phyloP scores from a whole-genome alignment of 2,329 filamentous ascomycete species.

The Paecilomyces formosus region DNA sequence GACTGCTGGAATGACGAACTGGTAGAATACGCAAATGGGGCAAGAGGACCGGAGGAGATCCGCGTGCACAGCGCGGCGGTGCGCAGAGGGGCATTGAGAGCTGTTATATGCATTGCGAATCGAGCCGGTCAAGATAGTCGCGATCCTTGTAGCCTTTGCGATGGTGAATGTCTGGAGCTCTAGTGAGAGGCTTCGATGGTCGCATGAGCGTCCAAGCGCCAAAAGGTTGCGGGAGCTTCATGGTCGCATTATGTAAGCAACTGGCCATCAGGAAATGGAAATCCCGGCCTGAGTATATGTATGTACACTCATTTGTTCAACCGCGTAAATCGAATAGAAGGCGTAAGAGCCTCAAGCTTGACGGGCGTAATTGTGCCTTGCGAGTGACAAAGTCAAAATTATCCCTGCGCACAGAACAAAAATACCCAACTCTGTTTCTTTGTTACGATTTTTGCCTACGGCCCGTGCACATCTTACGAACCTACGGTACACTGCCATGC shows the following conservation, averaged over 20 bases:
- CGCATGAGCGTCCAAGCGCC: neutral
- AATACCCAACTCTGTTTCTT: too few species aligned
- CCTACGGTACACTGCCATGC: too few species aligned
- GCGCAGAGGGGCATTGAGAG: slow-evolving; percentile 25
- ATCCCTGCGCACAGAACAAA: too few species aligned
- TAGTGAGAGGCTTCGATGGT: neutral
- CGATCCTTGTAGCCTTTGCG: neutral
- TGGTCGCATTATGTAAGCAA: neutral
- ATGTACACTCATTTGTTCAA: too few species aligned
- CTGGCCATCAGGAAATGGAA: neutral
- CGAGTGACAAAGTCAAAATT: too few species aligned
- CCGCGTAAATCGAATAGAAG: too few species aligned
- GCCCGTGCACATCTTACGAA: too few species aligned
- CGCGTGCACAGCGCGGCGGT: slow-evolving; percentile 21
- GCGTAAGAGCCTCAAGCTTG: too few species aligned
- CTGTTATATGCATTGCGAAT: slow-evolving; percentile 17
- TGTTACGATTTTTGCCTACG: too few species aligned
- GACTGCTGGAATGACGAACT: neutral
- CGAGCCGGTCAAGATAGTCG: neutral
- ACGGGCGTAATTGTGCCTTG: too few species aligned
- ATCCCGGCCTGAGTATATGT: too few species aligned
- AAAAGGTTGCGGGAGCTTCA: neutral
- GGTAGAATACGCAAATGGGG: slow-evolving; percentile 14
- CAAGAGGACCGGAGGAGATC: slow-evolving; percentile 15
- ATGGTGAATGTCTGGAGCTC: neutral